Conservation (phyloP, 2,329 filamentous ascomycete species). For the Magnaporthiopsis rhizophila region DNA sequence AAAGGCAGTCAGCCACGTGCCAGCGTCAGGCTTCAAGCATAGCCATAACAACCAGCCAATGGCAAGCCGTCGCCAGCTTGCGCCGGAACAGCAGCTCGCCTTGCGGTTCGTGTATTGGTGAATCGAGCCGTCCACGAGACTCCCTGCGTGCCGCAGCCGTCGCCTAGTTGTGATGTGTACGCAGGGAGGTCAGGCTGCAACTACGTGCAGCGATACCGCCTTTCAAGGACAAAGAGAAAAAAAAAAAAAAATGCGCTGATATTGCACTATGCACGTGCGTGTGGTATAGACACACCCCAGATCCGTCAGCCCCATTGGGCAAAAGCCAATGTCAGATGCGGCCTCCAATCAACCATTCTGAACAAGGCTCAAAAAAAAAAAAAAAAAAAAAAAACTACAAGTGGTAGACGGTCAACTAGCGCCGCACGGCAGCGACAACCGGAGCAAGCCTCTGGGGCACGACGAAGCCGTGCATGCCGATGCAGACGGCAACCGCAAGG, state of each 20-base stretch:
- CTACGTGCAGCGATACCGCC: not conserved
- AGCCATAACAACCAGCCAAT: no score
- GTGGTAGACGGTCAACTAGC: not conserved
- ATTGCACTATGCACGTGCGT: not conserved
- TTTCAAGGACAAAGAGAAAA: not conserved
- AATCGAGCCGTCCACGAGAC: no score
- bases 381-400: not conserved
- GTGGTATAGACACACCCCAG: not conserved
- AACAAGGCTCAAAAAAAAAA: not conserved
- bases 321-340: not conserved
- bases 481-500: constrained; percentile 13
- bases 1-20: no score
- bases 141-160: no score
- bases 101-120: no score
- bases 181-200: not conserved
- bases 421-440: not conserved
- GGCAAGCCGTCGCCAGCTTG: no score
- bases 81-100: no score
- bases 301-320: not conserved
- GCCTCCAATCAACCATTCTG: not conserved
- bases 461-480: constrained; percentile 17
- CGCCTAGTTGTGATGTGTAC: no score
- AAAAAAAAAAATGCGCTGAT: not conserved
- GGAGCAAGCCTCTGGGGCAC: not conserved
- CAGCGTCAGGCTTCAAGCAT: no score